Conservation (phyloP, 148 eudicot genomes). For the Amaranthus palmeri region DNA sequence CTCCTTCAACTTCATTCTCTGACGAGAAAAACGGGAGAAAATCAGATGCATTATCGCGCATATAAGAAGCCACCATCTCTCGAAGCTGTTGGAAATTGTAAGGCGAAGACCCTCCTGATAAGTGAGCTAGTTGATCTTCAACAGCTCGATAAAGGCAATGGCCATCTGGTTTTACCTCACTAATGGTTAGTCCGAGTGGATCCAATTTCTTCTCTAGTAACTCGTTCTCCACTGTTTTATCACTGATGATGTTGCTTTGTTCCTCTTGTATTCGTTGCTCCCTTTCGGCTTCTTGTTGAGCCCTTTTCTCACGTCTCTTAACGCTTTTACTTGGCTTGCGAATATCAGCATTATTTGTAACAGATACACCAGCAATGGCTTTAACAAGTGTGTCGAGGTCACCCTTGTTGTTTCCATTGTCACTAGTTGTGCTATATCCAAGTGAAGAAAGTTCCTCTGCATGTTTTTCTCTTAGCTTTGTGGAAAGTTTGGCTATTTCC, state of each 20-base stretch:
- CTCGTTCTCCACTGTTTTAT: slow-evolving; percentile 44
- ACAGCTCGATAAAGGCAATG: slow-evolving; percentile 73
- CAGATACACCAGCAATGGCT: slow-evolving; percentile 72
- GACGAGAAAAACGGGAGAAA: slow-evolving; percentile 63
- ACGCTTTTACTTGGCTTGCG: slow-evolving; percentile 62
- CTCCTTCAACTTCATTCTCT: slow-evolving; percentile 48
- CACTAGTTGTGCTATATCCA: slow-evolving; percentile 38
- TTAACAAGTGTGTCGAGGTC: slow-evolving; percentile 51
- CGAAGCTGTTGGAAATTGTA: slow-evolving; percentile 53
- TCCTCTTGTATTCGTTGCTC: slow-evolving; percentile 73
- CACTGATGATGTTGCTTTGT: slow-evolving; percentile 52
- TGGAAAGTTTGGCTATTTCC: slow-evolving; percentile 45
- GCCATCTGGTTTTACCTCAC: slow-evolving; percentile 67
- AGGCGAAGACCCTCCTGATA: slow-evolving; percentile 44
- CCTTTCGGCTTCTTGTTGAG: slow-evolving; percentile 70
- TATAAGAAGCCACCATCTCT: slow-evolving; percentile 58
- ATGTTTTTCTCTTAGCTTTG: slow-evolving; percentile 57
- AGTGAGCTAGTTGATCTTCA: slow-evolving; percentile 56
- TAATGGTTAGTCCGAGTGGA: slow-evolving; percentile 54
- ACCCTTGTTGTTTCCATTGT: slow-evolving; percentile 33
- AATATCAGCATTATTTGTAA: slow-evolving; percentile 37
- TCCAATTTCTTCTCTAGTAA: slow-evolving; percentile 48
- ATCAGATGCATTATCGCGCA: slow-evolving; percentile 51
- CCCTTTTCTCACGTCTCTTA: slow-evolving; percentile 68
- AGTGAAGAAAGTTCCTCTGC: slow-evolving; percentile 55